These are phyloP conservation scores for Miscanthus sacchariflorus DNA, from an alignment of 202 grass and related monocot species.

Conservation along the genomic window DNA sequence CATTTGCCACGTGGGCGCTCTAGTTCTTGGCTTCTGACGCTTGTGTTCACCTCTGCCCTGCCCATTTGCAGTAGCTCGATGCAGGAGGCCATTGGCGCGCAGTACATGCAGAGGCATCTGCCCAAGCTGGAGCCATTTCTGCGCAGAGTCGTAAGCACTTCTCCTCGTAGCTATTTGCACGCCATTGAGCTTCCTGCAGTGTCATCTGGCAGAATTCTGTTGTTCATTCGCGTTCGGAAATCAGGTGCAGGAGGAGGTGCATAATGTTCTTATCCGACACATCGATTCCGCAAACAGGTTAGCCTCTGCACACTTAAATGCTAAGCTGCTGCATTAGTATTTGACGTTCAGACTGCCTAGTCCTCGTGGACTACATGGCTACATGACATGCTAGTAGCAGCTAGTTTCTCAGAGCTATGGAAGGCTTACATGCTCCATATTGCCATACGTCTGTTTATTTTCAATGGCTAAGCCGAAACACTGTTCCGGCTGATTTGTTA, in stretches of 20 bases:
- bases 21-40: conserved; percentile 25
- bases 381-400: neutral
- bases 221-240: conserved; percentile 16
- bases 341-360: neutral
- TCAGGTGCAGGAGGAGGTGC: conserved; percentile 99
- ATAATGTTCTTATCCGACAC: conserved; percentile 92
- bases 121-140: conserved; percentile 97
- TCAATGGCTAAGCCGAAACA: neutral
- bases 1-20: neutral
- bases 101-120: conserved; percentile 95
- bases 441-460: neutral
- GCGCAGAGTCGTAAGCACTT: conserved; percentile 71
- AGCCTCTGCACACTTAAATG: conserved; percentile 13
- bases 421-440: neutral
- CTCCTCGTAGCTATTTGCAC: neutral
- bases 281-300: conserved; percentile 71
- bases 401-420: conserved; percentile 2
- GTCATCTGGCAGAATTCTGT: conserved; percentile 3
- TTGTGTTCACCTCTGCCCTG: neutral
- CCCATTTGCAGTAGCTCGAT: conserved; percentile 63
- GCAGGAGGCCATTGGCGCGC: conserved; percentile 93
- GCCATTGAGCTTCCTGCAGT: neutral
- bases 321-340: neutral
- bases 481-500: no score
- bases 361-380: neutral